phyloP scores from a whole-genome alignment of 768 basidiomycete species.

The Tylopilus intermedius region DNA sequence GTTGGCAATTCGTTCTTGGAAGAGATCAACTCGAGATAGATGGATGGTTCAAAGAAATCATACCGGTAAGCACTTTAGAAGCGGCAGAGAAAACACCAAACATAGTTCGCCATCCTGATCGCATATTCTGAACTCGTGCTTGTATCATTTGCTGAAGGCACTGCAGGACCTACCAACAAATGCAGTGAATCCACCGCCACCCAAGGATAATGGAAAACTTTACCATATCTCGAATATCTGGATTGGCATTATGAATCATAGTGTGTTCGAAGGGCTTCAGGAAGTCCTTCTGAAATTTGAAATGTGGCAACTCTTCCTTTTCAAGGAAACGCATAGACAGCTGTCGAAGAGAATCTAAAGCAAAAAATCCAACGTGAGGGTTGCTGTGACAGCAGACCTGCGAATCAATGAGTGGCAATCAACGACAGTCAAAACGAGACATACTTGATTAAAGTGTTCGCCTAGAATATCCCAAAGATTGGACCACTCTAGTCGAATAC shows the following conservation, averaged over 20 bases:
- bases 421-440: not conserved
- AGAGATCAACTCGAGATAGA: not conserved
- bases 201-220: constrained; percentile 1
- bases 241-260: constrained; percentile 94
- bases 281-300: constrained; percentile 99
- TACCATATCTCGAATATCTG: constrained; percentile 95
- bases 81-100: constrained; percentile 98
- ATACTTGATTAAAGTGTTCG: constrained; percentile 96
- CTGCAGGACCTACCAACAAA: constrained; percentile 70
- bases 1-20: constrained; percentile 77
- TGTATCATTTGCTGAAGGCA: constrained; percentile 99
- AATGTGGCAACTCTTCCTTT: constrained; percentile 96
- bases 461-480: constrained; percentile 97
- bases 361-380: constrained; percentile 93
- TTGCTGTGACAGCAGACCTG: constrained; percentile 99
- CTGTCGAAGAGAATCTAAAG: constrained; percentile 92
- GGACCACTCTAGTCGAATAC: constrained; percentile 97
- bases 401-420: constrained; percentile 9
- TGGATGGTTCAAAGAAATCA: constrained; percentile 14
- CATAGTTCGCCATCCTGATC: constrained; percentile 99
- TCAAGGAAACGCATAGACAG: constrained; percentile 98
- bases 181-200: not conserved
- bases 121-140: constrained; percentile 87
- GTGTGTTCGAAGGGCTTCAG: constrained; percentile 97
- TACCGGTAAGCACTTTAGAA: constrained; percentile 85